Base-by-base conservation (phyloP, 306 rosid genomes). In the Sophora flavescens region DNA sequence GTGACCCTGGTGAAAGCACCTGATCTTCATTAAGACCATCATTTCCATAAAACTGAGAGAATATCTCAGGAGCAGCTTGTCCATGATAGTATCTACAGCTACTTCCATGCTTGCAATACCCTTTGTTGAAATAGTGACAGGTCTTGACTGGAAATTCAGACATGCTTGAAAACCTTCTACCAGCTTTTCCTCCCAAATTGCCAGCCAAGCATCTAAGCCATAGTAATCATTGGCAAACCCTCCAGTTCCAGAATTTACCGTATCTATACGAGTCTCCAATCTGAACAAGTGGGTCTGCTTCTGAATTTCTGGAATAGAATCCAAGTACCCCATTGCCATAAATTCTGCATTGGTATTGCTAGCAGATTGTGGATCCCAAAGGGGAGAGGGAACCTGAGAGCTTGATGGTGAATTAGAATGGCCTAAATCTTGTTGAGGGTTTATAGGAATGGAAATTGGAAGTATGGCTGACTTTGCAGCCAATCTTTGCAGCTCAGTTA, bases 91-190 rank as follows among this genome's bases (percentile, higher is more conserved):
- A 95, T 81, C 89, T 81, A 72, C 99, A 92, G 82, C 78, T 82
- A 63, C 39, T 70, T 77, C 99, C 99, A 86, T 92, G 92, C 84
- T 85, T 89, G 58, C 99, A 95, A 69, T 63, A 86, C 2, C 99
- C 99, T 77, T 89, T 90, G 82, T 60, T 90, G 84, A 78, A 92
- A 76, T 86, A 92, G 61, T 88, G 93, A 84, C 99, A 95, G 2
- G 71, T 68, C 80, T 87, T 95, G 15, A 72, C 72, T 0, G 91
- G 92, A 70, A 78, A 76, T 56, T 90, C 97, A 1, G 84, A 30
- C 6, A 30, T 7, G 60, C 76, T 51, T 2, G 88, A 83, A 78
- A 71, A 42, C 56, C 84, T 81, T 59, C 90, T 82, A 28, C 81
- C 68, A 18, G 68, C 28, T 64, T 87, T 82, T 13, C 68, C 83